phyloP scores from a whole-genome alignment of 2,329 filamentous ascomycete genomes.

The Lecanicillium sp. region DNA sequence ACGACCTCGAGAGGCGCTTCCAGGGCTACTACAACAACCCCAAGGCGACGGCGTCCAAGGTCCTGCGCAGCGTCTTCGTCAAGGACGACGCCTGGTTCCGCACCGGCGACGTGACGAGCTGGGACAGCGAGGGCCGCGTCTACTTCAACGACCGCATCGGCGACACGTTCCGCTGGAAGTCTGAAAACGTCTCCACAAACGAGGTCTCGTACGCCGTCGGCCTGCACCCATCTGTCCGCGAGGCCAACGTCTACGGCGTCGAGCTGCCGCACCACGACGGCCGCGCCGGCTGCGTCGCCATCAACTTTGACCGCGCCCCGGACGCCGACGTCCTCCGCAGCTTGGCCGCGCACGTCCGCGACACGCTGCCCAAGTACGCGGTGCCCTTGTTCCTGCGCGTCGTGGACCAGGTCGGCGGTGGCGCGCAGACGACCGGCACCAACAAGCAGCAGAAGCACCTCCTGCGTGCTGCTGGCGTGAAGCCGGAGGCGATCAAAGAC shows the following conservation, averaged over 20 bases:
- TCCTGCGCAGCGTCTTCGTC: slow-evolving; percentile 63
- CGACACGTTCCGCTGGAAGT: slow-evolving; percentile 75
- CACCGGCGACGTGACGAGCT: slow-evolving; percentile 73
- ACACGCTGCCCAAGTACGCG: slow-evolving; percentile 63
- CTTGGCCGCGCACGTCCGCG: slow-evolving; percentile 51
- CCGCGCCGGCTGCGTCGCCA: slow-evolving; percentile 71
- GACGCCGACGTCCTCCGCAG: slow-evolving; percentile 42
- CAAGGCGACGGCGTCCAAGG: slow-evolving; percentile 63
- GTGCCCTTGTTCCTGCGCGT: slow-evolving; percentile 71
- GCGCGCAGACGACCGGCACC: slow-evolving; percentile 66
- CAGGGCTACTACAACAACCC: slow-evolving; percentile 77
- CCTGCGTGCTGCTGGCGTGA: slow-evolving; percentile 65
- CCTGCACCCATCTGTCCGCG: slow-evolving; percentile 55
- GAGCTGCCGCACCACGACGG: slow-evolving; percentile 74
- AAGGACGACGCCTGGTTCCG: slow-evolving; percentile 79
- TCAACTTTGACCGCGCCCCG: slow-evolving; percentile 46
- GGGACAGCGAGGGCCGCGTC: slow-evolving; percentile 60
- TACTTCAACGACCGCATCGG: slow-evolving; percentile 79
- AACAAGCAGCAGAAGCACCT: slow-evolving; percentile 82
- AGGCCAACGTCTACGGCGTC: slow-evolving; percentile 85
- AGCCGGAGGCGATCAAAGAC: slow-evolving; percentile 35
- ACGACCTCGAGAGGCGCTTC: slow-evolving; percentile 57
- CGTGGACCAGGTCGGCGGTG: slow-evolving; percentile 44
- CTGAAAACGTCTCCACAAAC: slow-evolving; percentile 73
- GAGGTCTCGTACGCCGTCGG: slow-evolving; percentile 75